These are phyloP conservation scores for Neofusicoccum laricinum DNA, from an alignment of 2,329 filamentous ascomycete species.

Conservation along the genomic window DNA sequence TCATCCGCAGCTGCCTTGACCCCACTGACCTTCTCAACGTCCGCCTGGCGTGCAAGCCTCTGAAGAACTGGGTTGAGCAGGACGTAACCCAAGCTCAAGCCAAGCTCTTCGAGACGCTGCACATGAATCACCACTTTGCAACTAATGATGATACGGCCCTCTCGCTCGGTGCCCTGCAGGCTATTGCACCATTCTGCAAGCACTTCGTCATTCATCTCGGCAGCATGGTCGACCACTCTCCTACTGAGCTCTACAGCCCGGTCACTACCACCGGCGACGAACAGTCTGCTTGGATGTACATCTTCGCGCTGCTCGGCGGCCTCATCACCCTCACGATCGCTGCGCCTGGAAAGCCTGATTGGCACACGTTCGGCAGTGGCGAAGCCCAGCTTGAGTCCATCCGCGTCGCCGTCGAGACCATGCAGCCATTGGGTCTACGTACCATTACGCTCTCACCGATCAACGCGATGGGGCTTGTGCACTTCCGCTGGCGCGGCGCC, in stretches of 20 bases:
- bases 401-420: constrained; percentile 8
- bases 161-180: neutral
- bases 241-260: neutral
- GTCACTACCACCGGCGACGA: neutral
- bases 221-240: neutral
- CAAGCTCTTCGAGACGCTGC: neutral
- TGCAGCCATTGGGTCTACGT: neutral
- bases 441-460: constrained; percentile 4
- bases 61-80: neutral
- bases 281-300: neutral
- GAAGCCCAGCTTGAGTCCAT: neutral
- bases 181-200: neutral
- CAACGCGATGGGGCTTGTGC: neutral
- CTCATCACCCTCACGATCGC: neutral
- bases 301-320: neutral
- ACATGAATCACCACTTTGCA: neutral
- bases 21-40: neutral
- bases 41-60: neutral
- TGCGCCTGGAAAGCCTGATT: neutral
- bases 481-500: constrained; percentile 7
- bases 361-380: neutral
- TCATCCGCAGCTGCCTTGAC: neutral
- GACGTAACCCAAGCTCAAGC: neutral
- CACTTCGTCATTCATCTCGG: neutral
- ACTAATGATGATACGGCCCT: neutral